Evolutionary conservation across 1,139 yeast species (phyloP).

Genomic region (Candida sojae): DNA sequence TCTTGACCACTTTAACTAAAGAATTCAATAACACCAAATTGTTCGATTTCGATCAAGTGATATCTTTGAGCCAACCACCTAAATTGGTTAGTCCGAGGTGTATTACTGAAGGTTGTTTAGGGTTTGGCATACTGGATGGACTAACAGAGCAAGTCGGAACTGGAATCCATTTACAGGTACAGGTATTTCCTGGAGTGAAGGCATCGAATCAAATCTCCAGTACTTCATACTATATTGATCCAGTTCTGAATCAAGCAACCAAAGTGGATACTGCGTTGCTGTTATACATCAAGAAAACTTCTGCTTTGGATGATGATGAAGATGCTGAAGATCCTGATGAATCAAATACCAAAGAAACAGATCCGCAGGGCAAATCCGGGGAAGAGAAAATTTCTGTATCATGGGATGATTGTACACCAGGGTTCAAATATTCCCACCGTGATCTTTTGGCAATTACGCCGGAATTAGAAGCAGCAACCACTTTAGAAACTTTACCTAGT

Average conservation of each 20-base stretch:
- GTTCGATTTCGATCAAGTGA: constrained; percentile 15
- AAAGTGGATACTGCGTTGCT: constrained; percentile 23
- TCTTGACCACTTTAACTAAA: constrained; percentile 18
- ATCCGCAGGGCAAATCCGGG: neutral
- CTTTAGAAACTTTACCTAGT: constrained; percentile 47
- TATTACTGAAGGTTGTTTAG: constrained; percentile 37
- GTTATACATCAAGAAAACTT: constrained; percentile 21
- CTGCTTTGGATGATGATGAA: constrained; percentile 12
- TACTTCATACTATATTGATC: constrained; percentile 32
- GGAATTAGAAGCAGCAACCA: constrained; percentile 43
- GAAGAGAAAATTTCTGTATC: neutral
- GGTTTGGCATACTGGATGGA: constrained; percentile 31
- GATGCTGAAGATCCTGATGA: constrained; percentile 18
- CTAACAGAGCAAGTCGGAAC: constrained; percentile 14
- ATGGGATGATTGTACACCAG: constrained; percentile 25
- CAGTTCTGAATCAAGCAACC: constrained; percentile 8
- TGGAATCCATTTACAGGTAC: constrained; percentile 42
- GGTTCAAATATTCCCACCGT: constrained; percentile 67
- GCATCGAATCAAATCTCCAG: constrained; percentile 35
- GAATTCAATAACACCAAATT: constrained; percentile 12
- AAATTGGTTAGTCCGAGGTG: constrained; percentile 40
- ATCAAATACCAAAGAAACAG: no score
- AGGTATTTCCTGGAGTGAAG: constrained; percentile 66
- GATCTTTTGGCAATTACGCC: constrained; percentile 40
- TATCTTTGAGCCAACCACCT: constrained; percentile 25